A percentile compares a stretch with the other conserved stretches of the same genome.
phyloP scores from a whole-genome alignment of 2,329 filamentous ascomycete genomes.

The Fusarium redolens region DNA sequence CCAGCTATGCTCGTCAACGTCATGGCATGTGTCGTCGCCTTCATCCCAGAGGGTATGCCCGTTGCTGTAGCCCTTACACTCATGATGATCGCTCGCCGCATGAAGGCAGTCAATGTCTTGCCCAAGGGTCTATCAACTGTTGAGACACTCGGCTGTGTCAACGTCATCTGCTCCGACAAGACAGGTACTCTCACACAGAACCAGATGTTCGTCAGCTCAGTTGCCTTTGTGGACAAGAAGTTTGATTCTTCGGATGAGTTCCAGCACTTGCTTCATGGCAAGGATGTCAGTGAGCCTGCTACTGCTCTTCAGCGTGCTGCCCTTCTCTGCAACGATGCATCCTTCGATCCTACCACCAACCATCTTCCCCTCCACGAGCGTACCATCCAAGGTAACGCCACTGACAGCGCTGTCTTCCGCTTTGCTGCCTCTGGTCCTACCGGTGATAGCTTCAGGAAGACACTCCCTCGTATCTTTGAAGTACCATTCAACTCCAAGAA shows the following conservation, averaged over 20 bases:
- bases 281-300: not conserved
- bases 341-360: conserved; percentile 53
- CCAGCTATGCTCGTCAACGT: conserved; percentile 59
- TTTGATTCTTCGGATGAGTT: conserved; percentile 45
- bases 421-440: conserved; percentile 49
- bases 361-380: conserved; percentile 51
- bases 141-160: conserved; percentile 57
- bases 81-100: conserved; percentile 56
- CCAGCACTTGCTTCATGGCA: conserved; percentile 3
- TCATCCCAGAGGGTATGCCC: conserved; percentile 55
- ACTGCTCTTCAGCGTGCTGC: conserved; percentile 26
- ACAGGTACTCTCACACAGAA: conserved; percentile 58
- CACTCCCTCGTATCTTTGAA: conserved; percentile 49
- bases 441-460: conserved; percentile 34
- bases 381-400: conserved; percentile 56
- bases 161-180: conserved; percentile 58
- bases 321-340: conserved; percentile 56
- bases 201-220: conserved; percentile 56
- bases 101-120: conserved; percentile 57
- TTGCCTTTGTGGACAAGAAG: conserved; percentile 50
- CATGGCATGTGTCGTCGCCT: conserved; percentile 57
- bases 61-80: conserved; percentile 54
- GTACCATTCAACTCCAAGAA: conserved; percentile 64
- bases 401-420: conserved; percentile 55
- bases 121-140: conserved; percentile 56